phyloP scores from a whole-genome alignment of 2,329 filamentous ascomycete genomes.

The Endoconidiophora polonica region DNA sequence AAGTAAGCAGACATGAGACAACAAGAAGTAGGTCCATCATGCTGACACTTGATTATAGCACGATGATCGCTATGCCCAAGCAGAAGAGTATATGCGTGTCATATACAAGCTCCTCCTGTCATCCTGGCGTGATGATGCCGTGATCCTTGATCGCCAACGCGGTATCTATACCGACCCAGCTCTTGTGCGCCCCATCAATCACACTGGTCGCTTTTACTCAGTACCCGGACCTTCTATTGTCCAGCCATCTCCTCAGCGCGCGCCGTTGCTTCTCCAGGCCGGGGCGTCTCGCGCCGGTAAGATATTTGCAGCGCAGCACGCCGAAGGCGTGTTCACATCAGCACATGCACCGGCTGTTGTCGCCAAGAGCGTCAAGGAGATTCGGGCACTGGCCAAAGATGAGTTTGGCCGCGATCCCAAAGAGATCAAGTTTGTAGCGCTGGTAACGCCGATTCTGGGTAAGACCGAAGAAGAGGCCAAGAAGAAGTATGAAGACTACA shows the following conservation, averaged over 20 bases:
- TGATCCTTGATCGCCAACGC: constrained; percentile 38
- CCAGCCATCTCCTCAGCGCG: constrained; percentile 49
- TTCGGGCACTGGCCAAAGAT: constrained; percentile 31
- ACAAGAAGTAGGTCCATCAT: constrained; percentile 28
- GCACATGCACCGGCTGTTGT: constrained; percentile 46
- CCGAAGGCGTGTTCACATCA: constrained; percentile 54
- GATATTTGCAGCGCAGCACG: constrained; percentile 50
- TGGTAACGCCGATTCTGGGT: constrained; percentile 49
- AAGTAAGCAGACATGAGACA: constrained; percentile 37
- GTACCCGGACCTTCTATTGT: constrained; percentile 47
- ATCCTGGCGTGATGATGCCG: constrained; percentile 51
- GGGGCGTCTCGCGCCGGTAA: constrained; percentile 51
- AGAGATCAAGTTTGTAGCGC: constrained; percentile 50
- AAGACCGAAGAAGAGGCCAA: constrained; percentile 48
- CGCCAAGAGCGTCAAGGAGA: constrained; percentile 44
- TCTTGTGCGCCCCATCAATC: constrained; percentile 48
- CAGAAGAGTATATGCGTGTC: constrained; percentile 47
- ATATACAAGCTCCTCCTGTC: constrained; percentile 51
- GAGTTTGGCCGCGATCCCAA: constrained; percentile 39
- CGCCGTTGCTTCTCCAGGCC: constrained; percentile 52
- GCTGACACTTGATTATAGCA: constrained; percentile 22
- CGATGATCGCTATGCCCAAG: constrained; percentile 47
- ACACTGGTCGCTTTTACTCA: constrained; percentile 44
- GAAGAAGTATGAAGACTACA: constrained; percentile 45
- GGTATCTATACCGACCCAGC: constrained; percentile 37